Base-by-base conservation (phyloP, 148 eudicot species). In the Pharnaceum exiguum region DNA sequence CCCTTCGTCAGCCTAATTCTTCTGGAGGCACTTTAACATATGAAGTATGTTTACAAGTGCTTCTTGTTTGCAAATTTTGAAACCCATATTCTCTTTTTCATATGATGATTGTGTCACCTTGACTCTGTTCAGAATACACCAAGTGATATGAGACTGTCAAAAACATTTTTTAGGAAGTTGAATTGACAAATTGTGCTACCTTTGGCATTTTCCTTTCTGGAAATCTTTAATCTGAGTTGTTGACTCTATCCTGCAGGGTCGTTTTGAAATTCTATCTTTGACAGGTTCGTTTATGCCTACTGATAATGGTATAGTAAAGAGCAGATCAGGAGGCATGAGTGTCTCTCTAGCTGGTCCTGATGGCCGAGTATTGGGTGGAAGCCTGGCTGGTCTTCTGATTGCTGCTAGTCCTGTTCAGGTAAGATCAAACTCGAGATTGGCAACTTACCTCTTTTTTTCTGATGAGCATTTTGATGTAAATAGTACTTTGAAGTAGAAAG, bases 341-440 rank as follows among this genome's bases (percentile, higher is more conserved):
- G 85, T 91, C 66, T 80, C 87, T 23, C 70, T 91, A 49, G 89
- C 89, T 4, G 86, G 96, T 23, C 82, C 97, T 11, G 94, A 91
- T 77, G 97, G 97, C 7, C 87, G 82, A 30, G 94, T 91, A 26
- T 21, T 84, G 26, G 96, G 96, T 27, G 97, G 96, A 35, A 90
- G 94, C 32, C 79, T 91, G 51, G 96, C 98, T 66, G 98, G 98
- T 59, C 69, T 87, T 53, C 74, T 91, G 27, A 53, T 81, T 23
- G 97, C 97, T 64, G 93, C 94, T 62, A 79, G 90, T 43, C 90
- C 97, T 44, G 81, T 91, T 12, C 96, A 87, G 96, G 97, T 91
- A 60, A 56, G 33, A 48, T 42, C 37, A 17, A 29, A 29, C 16
- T 32, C 8, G 0, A 6, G 24, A 12, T 36, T 31, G n/a, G n/a